A percentile compares a stretch with the other conserved stretches of the same genome.
Evolutionary conservation across 331 rosid species (phyloP).

Genomic region (Stylosanthes scabra): DNA sequence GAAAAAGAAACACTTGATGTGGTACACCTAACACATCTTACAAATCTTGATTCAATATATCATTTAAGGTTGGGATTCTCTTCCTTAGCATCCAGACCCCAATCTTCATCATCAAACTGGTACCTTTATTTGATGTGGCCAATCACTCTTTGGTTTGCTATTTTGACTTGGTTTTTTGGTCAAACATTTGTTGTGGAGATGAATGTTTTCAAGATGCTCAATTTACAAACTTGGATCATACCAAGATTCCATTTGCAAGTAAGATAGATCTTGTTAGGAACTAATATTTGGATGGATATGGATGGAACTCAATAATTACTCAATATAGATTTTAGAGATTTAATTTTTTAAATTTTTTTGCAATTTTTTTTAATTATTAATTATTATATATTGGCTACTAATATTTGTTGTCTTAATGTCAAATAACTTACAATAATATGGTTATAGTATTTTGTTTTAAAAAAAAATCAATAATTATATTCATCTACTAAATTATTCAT

Average conservation of each 20-base stretch:
- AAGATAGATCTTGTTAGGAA: conserved; percentile 24
- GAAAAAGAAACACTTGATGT: conserved; percentile 55
- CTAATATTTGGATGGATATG: no score
- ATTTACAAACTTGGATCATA: conserved; percentile 76
- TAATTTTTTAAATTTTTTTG: no score
- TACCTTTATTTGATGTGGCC: conserved; percentile 78
- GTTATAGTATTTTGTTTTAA: no score
- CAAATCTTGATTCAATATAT: conserved; percentile 71
- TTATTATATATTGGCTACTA: no score
- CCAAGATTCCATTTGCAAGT: conserved; percentile 61
- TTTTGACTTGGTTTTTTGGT: conserved; percentile 57
- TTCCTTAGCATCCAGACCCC: conserved; percentile 70
- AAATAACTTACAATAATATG: no score
- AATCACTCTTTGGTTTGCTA: conserved; percentile 60
- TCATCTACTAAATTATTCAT: no score
- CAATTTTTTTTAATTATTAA: no score
- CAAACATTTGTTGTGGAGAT: conserved; percentile 68
- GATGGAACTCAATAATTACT: no score
- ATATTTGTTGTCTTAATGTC: no score
- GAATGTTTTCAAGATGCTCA: conserved; percentile 54
- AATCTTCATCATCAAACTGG: conserved; percentile 50
- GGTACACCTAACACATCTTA: conserved; percentile 77
- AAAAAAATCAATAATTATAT: no score
- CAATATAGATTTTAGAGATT: no score
- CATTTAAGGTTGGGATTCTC: conserved; percentile 71